phyloP scores from a whole-genome alignment of 2,329 filamentous ascomycete species.

The Penicillium occitanis region DNA sequence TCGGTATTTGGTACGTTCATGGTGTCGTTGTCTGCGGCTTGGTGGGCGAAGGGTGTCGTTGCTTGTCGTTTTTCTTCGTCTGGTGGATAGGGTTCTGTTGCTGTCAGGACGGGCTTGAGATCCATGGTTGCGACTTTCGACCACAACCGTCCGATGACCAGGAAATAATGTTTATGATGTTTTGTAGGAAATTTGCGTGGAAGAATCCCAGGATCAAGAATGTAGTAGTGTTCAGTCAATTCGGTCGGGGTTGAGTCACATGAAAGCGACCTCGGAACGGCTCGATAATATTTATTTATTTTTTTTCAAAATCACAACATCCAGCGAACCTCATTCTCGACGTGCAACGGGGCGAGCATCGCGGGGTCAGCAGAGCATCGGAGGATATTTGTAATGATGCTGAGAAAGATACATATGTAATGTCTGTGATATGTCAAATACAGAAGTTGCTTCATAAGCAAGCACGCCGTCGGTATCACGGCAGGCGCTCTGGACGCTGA shows the following conservation, averaged over 20 bases:
- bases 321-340: background rate
- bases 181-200: background rate
- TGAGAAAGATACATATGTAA: background rate
- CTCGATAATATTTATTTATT: background rate
- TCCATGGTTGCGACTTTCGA: background rate
- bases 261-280: background rate
- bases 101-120: conserved; percentile 6
- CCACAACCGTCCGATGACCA: background rate
- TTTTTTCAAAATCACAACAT: background rate
- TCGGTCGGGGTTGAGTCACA: conserved; percentile 8
- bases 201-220: background rate
- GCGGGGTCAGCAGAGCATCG: background rate
- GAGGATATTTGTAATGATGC: background rate
- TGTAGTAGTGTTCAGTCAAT: background rate
- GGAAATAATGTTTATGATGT: background rate
- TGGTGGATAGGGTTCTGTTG: conserved; percentile 8
- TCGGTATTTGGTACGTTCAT: conserved; percentile 11
- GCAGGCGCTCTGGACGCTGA: conserved; percentile 6
- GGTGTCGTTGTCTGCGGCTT: background rate
- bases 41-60: conserved; percentile 11
- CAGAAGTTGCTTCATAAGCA: conserved; percentile 5
- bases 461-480: background rate
- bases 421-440: background rate
- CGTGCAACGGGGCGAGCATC: background rate
- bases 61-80: conserved; percentile 5